Conservation (phyloP, 805 yeast genomes). For the Metschnikowia koreensis region DNA sequence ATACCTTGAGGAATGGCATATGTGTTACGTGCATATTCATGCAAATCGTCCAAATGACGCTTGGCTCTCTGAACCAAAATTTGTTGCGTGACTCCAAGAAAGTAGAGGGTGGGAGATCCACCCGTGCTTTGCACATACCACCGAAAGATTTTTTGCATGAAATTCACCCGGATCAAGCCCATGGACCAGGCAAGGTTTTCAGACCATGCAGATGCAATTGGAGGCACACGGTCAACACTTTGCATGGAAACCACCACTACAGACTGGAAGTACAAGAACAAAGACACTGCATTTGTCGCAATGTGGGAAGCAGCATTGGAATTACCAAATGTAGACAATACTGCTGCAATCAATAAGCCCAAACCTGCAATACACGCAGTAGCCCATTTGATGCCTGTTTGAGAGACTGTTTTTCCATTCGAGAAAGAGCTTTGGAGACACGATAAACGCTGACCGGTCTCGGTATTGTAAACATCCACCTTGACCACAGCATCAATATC, state of each 20-base stretch:
- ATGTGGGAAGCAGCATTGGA: conserved; percentile 87
- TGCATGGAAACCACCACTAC: conserved; percentile 83
- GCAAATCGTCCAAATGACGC: conserved; percentile 27
- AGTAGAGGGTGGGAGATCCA: conserved; percentile 71
- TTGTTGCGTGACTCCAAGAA: conserved; percentile 59
- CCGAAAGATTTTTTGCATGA: conserved; percentile 82
- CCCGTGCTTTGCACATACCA: conserved; percentile 90
- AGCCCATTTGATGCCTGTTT: conserved; percentile 76
- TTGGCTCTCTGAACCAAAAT: conserved; percentile 73
- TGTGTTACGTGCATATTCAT: conserved; percentile 18
- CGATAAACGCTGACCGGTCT: conserved; percentile 49
- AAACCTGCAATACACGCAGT: conserved; percentile 88
- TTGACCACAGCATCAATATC: conserved; percentile 80
- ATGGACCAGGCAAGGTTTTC: conserved; percentile 93
- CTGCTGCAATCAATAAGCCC: conserved; percentile 79
- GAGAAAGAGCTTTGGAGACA: conserved; percentile 74
- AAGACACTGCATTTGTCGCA: conserved; percentile 79
- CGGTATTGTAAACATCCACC: conserved; percentile 45
- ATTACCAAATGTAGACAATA: conserved; percentile 81
- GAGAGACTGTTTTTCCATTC: conserved; percentile 79
- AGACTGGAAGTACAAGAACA: conserved; percentile 84
- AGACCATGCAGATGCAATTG: conserved; percentile 89
- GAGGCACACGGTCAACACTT: conserved; percentile 83
- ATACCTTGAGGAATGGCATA: conserved; percentile 9
- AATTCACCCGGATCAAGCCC: conserved; percentile 75